These are phyloP conservation scores for Yarrowia sp. DNA, from an alignment of 805 yeast species.

Conservation along the genomic window DNA sequence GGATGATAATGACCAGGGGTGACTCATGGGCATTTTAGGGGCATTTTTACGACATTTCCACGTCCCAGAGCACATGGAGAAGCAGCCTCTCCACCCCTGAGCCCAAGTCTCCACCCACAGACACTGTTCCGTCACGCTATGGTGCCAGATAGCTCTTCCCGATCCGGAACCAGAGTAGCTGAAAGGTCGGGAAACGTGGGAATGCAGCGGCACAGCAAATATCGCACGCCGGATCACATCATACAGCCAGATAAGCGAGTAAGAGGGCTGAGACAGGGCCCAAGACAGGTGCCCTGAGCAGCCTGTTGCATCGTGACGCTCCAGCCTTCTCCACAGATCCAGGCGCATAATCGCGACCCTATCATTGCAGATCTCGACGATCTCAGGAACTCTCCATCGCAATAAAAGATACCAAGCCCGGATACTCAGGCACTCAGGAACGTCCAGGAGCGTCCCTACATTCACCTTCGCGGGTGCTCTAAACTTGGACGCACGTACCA, in stretches of 20 bases:
- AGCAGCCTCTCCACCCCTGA: neutral
- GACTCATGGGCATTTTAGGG: too few species aligned
- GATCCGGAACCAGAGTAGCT: neutral
- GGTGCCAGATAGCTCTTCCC: neutral
- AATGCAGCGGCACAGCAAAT: neutral
- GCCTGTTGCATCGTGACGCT: too few species aligned
- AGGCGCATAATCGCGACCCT: neutral
- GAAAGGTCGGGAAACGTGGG: conserved; percentile 3
- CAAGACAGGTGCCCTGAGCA: too few species aligned
- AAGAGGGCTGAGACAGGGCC: neutral
- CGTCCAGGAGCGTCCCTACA: neutral
- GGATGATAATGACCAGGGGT: too few species aligned
- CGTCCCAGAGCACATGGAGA: too few species aligned
- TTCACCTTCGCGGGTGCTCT: neutral
- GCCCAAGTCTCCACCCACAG: neutral
- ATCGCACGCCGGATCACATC: conserved; percentile 5
- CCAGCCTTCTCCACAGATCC: too few species aligned
- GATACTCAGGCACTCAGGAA: neutral
- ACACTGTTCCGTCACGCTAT: neutral
- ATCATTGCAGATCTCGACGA: conserved; percentile 7
- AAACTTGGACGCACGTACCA: neutral
- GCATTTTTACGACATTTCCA: too few species aligned
- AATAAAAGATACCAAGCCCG: too few species aligned
- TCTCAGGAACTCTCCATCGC: neutral
- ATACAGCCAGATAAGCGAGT: neutral